Base-by-base conservation (phyloP, 2,329 filamentous ascomycete genomes). In the Lachnellula occidentalis region DNA sequence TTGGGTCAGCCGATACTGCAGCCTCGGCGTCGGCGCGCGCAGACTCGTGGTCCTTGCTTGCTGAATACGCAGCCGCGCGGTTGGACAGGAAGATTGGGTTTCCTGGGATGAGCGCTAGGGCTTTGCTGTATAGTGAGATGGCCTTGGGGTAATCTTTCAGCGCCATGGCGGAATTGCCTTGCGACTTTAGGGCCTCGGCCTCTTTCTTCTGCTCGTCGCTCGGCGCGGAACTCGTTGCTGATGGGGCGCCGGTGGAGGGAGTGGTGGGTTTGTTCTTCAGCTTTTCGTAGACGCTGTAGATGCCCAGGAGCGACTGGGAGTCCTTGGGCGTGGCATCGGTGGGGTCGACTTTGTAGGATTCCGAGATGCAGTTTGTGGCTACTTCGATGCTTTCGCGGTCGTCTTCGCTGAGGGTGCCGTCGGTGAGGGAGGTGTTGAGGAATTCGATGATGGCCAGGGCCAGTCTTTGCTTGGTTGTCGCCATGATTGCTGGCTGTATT, bases 11-110 rank as follows among this genome's bases (percentile, higher is more conserved):
- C 54, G 83, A 82, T 53, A 94, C 89, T 53, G 94, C 94, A 61
- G 94, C 82, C 76, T 97, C 92, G 46, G 94, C 94, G 71, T 99
- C 94, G 58, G 86, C 79, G 65, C 83, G 85, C 12, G 94, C 94
- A 59, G 88, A 85, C 58, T 87, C 83, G 76, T 97, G 92, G 73
- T 96, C 86, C 64, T 85, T 83, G 58, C 84, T 84, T 21, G 90
- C 92, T 27, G 86, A 91, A 79, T 95, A 89, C 5, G 94, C 94
- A 46, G 94, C 94, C 11, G 94, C 94, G 63, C 94, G 90, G 82
- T 99, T 99, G 60, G 90, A 96, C 41, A 99, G 87, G 79, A 94
- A 99, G 73, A 99, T 94, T 39, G 92, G 89, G 76, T 99, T 97
- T 62, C 82, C 78, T 1, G 94, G 90, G 63, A 89, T 76, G 51